Percentiles rank a stretch among this genome's conserved stretches.
phyloP scores from a whole-genome alignment of 805 yeast species.

The Kazachstania bromeliacearum region DNA sequence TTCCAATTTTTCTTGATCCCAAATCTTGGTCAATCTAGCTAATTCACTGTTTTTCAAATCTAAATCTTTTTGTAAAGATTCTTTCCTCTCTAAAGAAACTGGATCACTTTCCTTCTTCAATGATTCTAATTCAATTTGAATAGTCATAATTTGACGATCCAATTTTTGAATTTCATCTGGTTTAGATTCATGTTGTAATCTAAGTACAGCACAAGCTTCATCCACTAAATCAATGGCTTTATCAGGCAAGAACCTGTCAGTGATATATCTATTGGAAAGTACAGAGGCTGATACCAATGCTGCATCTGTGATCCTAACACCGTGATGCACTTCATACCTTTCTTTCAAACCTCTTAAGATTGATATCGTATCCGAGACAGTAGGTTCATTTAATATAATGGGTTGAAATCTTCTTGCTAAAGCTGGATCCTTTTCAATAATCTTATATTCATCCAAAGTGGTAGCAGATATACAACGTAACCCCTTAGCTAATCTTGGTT shows the following conservation, averaged over 20 bases:
- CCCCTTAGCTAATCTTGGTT: slow-evolving; percentile 92
- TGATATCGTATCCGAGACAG: slow-evolving; percentile 83
- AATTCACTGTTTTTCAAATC: slow-evolving; percentile 55
- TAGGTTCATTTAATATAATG: slow-evolving; percentile 76
- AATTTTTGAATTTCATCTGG: slow-evolving; percentile 89
- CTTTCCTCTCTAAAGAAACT: slow-evolving; percentile 67
- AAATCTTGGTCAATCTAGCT: slow-evolving; percentile 61
- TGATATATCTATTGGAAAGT: slow-evolving; percentile 79
- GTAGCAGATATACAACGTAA: slow-evolving; percentile 95
- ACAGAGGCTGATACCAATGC: slow-evolving; percentile 93
- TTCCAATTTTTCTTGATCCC: slow-evolving; percentile 76
- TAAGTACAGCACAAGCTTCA: slow-evolving; percentile 91
- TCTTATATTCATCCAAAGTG: slow-evolving; percentile 87
- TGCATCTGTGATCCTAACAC: slow-evolving; percentile 86
- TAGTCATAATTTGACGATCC: slow-evolving; percentile 85
- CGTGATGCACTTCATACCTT: slow-evolving; percentile 93
- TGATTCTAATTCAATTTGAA: slow-evolving; percentile 90
- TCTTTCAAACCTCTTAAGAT: slow-evolving; percentile 90
- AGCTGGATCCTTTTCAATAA: slow-evolving; percentile 94
- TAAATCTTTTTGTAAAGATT: slow-evolving; percentile 62
- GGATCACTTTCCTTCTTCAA: slow-evolving; percentile 87
- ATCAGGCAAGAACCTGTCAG: slow-evolving; percentile 87
- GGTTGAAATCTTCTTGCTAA: slow-evolving; percentile 90
- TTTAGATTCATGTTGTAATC: slow-evolving; percentile 93
- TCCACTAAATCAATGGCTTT: slow-evolving; percentile 95